Percentiles rank a stretch among this genome's conserved stretches.
phyloP scores from a whole-genome alignment of 768 basidiomycete species.

The Lactarius hatsudake region DNA sequence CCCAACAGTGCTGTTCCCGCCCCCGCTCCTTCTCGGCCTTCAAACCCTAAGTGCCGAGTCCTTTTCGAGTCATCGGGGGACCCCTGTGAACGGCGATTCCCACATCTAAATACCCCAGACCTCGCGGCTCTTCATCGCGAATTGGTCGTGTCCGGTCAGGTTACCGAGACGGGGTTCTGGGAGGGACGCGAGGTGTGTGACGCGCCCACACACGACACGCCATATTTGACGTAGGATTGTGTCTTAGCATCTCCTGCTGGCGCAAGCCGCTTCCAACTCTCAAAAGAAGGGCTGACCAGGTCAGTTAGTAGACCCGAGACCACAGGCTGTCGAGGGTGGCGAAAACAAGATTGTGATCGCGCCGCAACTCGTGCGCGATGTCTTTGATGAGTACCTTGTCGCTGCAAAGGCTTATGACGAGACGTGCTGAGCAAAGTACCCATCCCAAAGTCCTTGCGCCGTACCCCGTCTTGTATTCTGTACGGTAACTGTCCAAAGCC shows the following conservation, averaged over 20 bases:
- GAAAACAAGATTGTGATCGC: constrained; percentile 89
- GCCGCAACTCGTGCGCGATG: constrained; percentile 88
- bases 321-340: constrained; percentile 77
- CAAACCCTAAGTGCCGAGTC: constrained; percentile 60
- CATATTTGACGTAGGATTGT: constrained; percentile 31
- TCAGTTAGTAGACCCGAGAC: constrained; percentile 84
- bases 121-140: constrained; percentile 81
- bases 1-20: constrained; percentile 25
- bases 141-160: constrained; percentile 79
- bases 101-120: constrained; percentile 68
- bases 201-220: constrained; percentile 21
- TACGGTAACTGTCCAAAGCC: constrained; percentile 72
- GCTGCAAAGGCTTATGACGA: constrained; percentile 89
- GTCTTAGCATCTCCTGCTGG: constrained; percentile 66
- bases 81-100: constrained; percentile 65
- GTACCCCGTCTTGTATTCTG: constrained; percentile 1
- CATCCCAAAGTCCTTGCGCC: not conserved
- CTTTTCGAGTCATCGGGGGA: constrained; percentile 47
- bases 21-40: constrained; percentile 41
- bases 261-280: constrained; percentile 68
- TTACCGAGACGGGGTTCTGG: constrained; percentile 96
- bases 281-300: constrained; percentile 82
- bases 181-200: constrained; percentile 81
- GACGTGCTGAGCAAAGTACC: constrained; percentile 80
- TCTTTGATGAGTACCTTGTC: constrained; percentile 97